A percentile compares a stretch with the other conserved stretches of the same genome.
Evolutionary conservation across 1,139 yeast species (phyloP).

Genomic region (Magnusiomyces tetraspermus): DNA sequence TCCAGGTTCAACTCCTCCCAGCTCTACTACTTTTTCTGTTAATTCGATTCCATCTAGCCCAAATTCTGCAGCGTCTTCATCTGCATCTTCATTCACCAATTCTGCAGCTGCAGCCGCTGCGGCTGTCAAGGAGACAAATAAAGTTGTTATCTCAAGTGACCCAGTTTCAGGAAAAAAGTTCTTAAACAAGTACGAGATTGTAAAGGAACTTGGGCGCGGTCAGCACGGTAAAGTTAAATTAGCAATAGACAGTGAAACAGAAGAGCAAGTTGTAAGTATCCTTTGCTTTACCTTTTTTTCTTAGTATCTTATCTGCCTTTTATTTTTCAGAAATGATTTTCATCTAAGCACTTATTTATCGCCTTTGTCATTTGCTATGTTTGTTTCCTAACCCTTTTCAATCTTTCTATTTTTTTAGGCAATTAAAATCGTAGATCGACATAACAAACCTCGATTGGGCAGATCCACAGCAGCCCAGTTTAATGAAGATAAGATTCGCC

Average conservation of each 20-base stretch:
- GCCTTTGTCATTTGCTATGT: too few species aligned
- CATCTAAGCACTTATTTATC: too few species aligned
- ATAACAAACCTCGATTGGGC: conserved; percentile 52
- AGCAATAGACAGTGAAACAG: conserved; percentile 63
- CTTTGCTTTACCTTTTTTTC: neutral
- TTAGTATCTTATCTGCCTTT: neutral
- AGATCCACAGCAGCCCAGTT: conserved; percentile 36
- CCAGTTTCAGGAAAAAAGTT: conserved; percentile 78
- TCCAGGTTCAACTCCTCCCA: neutral
- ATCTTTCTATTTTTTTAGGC: conserved; percentile 36
- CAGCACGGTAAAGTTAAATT: conserved; percentile 96
- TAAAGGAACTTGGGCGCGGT: conserved; percentile 84
- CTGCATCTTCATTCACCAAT: too few species aligned
- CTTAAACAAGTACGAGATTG: conserved; percentile 81
- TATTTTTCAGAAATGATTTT: too few species aligned
- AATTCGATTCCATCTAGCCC: conserved; percentile 6
- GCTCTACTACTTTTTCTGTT: neutral
- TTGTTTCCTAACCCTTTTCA: too few species aligned
- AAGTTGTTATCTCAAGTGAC: conserved; percentile 76
- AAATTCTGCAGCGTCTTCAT: too few species aligned
- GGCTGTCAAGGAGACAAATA: conserved; percentile 72
- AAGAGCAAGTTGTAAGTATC: conserved; percentile 47
- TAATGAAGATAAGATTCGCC: conserved; percentile 65
- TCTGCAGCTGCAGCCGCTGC: too few species aligned
- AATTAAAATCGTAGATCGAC: conserved; percentile 81